These are phyloP conservation scores for Fusarium buharicum DNA, from an alignment of 2,329 filamentous ascomycete species.

Conservation along the genomic window DNA sequence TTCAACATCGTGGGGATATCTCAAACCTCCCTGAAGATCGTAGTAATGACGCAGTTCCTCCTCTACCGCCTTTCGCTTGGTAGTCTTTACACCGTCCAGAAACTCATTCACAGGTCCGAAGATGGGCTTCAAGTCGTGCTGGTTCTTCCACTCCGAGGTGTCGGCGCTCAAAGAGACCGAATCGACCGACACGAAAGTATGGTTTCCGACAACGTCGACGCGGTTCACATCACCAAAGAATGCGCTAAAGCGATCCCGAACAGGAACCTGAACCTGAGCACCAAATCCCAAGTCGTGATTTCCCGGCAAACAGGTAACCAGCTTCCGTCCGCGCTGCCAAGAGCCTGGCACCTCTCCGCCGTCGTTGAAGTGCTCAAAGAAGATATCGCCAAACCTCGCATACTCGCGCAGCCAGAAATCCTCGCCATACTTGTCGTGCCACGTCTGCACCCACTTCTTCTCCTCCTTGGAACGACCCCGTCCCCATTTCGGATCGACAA, in stretches of 20 bases:
- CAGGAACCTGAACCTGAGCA: constrained; percentile 80
- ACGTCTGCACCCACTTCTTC: constrained; percentile 67
- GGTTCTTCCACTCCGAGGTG: constrained; percentile 61
- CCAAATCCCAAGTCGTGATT: constrained; percentile 97
- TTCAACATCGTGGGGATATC: constrained; percentile 69
- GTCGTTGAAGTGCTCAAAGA: constrained; percentile 75
- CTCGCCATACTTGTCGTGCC: constrained; percentile 80
- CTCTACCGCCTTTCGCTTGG: constrained; percentile 74
- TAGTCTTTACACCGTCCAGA: constrained; percentile 70
- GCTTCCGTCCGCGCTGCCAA: constrained; percentile 75
- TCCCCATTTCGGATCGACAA: constrained; percentile 69
- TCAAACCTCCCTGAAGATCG: constrained; percentile 66
- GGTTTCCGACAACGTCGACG: constrained; percentile 91
- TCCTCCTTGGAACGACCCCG: constrained; percentile 62
- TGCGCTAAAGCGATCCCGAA: constrained; percentile 83
- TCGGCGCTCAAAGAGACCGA: constrained; percentile 85
- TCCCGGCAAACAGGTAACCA: constrained; percentile 87
- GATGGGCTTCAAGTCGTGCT: constrained; percentile 68
- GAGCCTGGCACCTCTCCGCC: constrained; percentile 64
- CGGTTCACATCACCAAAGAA: constrained; percentile 94
- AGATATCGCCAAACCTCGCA: constrained; percentile 84
- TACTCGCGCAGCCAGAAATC: constrained; percentile 90
- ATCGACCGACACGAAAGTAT: constrained; percentile 93
- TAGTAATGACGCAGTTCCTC: constrained; percentile 74
- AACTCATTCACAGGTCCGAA: constrained; percentile 83